A percentile compares a stretch with the other conserved stretches of the same genome.
These are phyloP conservation scores for Niveomyces coronatus DNA, from an alignment of 2,329 filamentous ascomycete genomes.

Conservation along the genomic window DNA sequence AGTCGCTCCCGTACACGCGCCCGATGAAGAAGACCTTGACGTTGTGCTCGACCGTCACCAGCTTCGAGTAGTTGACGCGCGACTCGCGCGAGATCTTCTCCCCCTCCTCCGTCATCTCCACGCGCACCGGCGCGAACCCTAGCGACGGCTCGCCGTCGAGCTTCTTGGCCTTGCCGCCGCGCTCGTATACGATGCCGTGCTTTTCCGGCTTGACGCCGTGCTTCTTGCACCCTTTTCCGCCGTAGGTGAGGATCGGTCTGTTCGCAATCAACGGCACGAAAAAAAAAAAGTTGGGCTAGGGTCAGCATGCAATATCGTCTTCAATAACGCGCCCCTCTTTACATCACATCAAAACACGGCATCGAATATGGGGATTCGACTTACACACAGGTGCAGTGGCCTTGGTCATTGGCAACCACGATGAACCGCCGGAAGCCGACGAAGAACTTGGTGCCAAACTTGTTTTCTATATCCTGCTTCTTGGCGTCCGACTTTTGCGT, in stretches of 20 bases:
- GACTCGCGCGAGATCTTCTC: conserved; percentile 40
- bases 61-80: conserved; percentile 48
- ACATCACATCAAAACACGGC: too few relatives aligned
- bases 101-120: conserved; percentile 30
- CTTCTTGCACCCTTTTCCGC: conserved; percentile 41
- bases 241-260: conserved; percentile 47
- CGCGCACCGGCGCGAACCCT: conserved; percentile 36
- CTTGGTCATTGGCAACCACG: conserved; percentile 39
- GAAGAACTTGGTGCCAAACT: conserved; percentile 31
- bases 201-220: conserved; percentile 39
- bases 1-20: conserved; percentile 29
- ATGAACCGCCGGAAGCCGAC: conserved; percentile 45
- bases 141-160: conserved; percentile 34
- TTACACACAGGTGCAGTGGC: conserved; percentile 48
- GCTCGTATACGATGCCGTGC: conserved; percentile 42
- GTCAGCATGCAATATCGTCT: neutral
- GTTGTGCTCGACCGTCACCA: conserved; percentile 48
- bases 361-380: conserved; percentile 18
- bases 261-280: neutral
- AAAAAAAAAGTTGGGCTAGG: too few relatives aligned
- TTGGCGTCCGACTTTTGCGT: conserved; percentile 21
- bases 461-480: conserved; percentile 23
- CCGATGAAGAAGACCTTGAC: conserved; percentile 47
- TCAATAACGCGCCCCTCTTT: too few relatives aligned
- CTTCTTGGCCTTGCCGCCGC: conserved; percentile 19